phyloP scores from a whole-genome alignment of 768 basidiomycete genomes.

The Leccinum boreale region DNA sequence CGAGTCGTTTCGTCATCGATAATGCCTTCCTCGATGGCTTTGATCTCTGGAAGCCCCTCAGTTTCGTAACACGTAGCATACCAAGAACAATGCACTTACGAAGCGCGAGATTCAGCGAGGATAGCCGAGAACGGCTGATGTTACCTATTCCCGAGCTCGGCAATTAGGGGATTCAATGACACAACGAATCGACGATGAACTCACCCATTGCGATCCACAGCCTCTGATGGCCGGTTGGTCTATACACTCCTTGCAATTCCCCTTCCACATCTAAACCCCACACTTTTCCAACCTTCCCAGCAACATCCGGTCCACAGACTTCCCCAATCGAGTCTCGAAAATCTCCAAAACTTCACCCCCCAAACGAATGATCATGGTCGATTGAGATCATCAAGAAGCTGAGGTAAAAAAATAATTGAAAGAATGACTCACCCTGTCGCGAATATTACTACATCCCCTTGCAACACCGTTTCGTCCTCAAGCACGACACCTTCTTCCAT shows the following conservation, averaged over 20 bases:
- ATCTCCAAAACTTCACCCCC: slow-evolving; percentile 41
- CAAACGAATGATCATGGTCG: not conserved
- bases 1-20: slow-evolving; percentile 8
- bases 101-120: slow-evolving; percentile 30
- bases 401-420: too few relatives aligned
- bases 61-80: not conserved
- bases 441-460: slow-evolving; percentile 32
- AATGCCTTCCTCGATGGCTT: slow-evolving; percentile 27
- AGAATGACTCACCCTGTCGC: slow-evolving; percentile 27
- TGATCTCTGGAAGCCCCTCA: slow-evolving; percentile 22
- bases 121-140: slow-evolving; percentile 20
- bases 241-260: slow-evolving; percentile 46
- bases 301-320: slow-evolving; percentile 47
- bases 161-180: not conserved
- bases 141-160: slow-evolving; percentile 12
- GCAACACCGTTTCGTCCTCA: slow-evolving; percentile 22
- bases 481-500: slow-evolving; percentile 27
- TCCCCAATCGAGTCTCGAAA: slow-evolving; percentile 36
- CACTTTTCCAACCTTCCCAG: slow-evolving; percentile 45
- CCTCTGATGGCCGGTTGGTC: slow-evolving; percentile 34
- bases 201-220: slow-evolving; percentile 28
- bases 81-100: slow-evolving; percentile 14
- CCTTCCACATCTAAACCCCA: slow-evolving; percentile 70
- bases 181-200: not conserved
- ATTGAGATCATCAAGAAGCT: not conserved